phyloP scores from a whole-genome alignment of 1,284 basidiomycete genomes.

The Cryptococcus amylolentus region DNA sequence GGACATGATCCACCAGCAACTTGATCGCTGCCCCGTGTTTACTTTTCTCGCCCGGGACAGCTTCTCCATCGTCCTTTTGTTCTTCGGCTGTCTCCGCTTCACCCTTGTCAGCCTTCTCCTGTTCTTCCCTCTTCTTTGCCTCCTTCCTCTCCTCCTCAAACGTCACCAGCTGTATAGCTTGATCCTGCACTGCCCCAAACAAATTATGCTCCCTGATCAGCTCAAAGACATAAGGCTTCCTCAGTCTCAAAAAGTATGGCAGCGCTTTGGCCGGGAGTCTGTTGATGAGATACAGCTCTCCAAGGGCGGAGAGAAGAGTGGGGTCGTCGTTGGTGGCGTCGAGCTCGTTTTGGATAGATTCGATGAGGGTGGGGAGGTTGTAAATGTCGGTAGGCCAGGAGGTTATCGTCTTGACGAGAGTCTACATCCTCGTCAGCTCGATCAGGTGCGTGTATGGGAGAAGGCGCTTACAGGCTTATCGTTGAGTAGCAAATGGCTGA shows the following conservation, averaged over 20 bases:
- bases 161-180: constrained; percentile 84
- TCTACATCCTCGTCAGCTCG: constrained; percentile 50
- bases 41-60: constrained; percentile 17
- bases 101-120: constrained; percentile 52
- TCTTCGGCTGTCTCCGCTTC: constrained; percentile 15
- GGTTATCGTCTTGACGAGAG: constrained; percentile 71
- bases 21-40: constrained; percentile 67
- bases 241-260: constrained; percentile 79
- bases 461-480: constrained; percentile 63
- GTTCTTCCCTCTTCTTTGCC: background rate
- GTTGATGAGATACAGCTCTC: constrained; percentile 84
- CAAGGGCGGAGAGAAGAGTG: constrained; percentile 84
- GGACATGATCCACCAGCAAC: constrained; percentile 87
- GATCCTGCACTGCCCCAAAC: constrained; percentile 91
- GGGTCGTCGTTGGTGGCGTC: constrained; percentile 61
- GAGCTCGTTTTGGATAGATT: constrained; percentile 79
- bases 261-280: constrained; percentile 91
- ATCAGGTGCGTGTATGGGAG: constrained; percentile 4
- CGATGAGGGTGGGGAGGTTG: constrained; percentile 77
- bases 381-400: constrained; percentile 91
- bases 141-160: constrained; percentile 77
- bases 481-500: constrained; percentile 77
- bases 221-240: constrained; percentile 86
- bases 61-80: constrained; percentile 10
- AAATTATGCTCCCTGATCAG: constrained; percentile 92